Base-by-base conservation (phyloP, 805 yeast species). In the Ogataea ramenticola region DNA sequence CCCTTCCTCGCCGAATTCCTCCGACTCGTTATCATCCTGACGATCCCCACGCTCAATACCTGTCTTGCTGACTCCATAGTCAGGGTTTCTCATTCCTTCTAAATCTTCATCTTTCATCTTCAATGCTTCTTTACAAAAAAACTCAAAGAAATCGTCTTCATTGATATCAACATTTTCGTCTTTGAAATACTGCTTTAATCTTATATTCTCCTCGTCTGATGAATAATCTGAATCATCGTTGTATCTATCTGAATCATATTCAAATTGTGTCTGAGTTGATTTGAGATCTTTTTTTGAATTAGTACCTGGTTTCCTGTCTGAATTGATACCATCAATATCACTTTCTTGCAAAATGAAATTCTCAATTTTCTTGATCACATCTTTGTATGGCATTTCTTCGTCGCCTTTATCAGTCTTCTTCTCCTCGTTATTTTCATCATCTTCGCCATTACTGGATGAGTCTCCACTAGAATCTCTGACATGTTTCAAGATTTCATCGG, bases 101-200 rank as follows among this genome's bases (percentile, higher is more conserved):
- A 80, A 51, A 17, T 77, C 75, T 5, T 68, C 72, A 16, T 71
- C 68, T 0, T 67, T 55, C 47, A 80, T 43, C 20, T 76, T 67
- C 22, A 80, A 51, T 0, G 80, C 86, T 27, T 79, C 74, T 44
- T 70, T 69, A 12, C 77, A 62, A 54, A 79, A 78, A 51, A 68
- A 80, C 54, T 82, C 88, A 51, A 81, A 77, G 54, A 82, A 82
- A 52, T 82, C 87, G 54, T 81, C 87, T 50, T 80, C 86, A 52
- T 77, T 79, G 9, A 80, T 75, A 43, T 67, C 74, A 16, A 68
- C 56, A 11, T 63, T 62, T 41, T 66, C 67, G 1, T 53, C 37
- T n/a, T 54, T 45, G 35, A 69, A 55, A 33, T 61, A 63, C 19
- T 46, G 43, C 10, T 41, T 45, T 9, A 50, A 44, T 14, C 47